These are phyloP conservation scores for Cutaneotrichosporon mucoides DNA, from an alignment of 1,284 basidiomycete species.

Conservation along the genomic window DNA sequence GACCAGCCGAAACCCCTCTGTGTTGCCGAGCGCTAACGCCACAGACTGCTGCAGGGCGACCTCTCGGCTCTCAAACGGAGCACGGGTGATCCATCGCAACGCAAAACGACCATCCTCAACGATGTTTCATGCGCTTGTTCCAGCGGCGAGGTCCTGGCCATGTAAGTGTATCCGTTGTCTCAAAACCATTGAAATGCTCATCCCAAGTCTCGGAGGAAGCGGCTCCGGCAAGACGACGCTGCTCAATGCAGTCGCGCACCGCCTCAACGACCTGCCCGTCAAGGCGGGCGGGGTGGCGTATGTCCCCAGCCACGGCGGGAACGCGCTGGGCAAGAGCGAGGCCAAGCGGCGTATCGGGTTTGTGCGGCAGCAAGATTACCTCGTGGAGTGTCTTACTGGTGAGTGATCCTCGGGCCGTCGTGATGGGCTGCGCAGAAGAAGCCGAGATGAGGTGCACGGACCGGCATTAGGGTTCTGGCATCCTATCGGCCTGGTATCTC, in stretches of 20 bases:
- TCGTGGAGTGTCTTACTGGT: constrained; percentile 50
- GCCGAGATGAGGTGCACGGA: too few species aligned
- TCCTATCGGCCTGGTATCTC: too few species aligned
- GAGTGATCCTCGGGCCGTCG: constrained; percentile 3
- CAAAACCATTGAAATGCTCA: background rate
- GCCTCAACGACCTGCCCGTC: constrained; percentile 42
- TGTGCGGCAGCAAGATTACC: constrained; percentile 46
- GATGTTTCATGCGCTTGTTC: constrained; percentile 43
- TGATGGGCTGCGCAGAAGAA: too few species aligned
- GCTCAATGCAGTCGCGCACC: constrained; percentile 48
- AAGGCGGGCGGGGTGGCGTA: constrained; percentile 37
- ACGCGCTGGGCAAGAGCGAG: constrained; percentile 23
- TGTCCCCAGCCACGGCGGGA: constrained; percentile 4
- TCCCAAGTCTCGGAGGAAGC: constrained; percentile 40
- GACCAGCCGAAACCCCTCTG: too few species aligned
- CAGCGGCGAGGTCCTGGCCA: constrained; percentile 47
- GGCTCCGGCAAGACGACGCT: constrained; percentile 51
- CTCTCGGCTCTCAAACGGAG: constrained; percentile 8
- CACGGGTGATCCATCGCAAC: constrained; percentile 20
- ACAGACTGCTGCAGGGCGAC: constrained; percentile 13
- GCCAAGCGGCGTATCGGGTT: constrained; percentile 47
- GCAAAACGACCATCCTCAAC: constrained; percentile 42
- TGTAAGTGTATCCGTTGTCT: constrained; percentile 32
- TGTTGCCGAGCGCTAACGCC: too few species aligned
- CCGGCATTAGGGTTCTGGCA: too few species aligned